Percentiles rank a stretch among this genome's conserved stretches.
phyloP scores from a whole-genome alignment of 768 basidiomycete genomes.

The Mycena albidolilacea region DNA sequence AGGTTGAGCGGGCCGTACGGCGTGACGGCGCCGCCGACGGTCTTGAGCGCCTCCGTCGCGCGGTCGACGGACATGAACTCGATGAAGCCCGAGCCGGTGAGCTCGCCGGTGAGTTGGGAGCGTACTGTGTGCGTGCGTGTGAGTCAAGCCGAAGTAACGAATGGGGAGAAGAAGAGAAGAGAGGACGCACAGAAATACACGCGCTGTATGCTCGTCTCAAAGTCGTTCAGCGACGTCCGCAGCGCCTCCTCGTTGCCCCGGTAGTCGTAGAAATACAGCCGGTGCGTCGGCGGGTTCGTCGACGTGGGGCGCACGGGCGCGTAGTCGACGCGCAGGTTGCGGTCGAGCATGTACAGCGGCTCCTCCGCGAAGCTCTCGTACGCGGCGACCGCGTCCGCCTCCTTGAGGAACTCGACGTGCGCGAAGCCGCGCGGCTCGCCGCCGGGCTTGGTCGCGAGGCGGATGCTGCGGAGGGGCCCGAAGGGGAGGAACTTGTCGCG shows the following conservation, averaged over 20 bases:
- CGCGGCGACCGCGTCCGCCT: constrained; percentile 55
- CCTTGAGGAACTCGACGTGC: constrained; percentile 59
- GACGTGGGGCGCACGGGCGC: constrained; percentile 41
- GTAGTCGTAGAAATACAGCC: constrained; percentile 50
- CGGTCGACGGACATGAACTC: constrained; percentile 63
- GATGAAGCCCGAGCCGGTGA: constrained; percentile 62
- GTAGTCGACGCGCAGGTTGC: constrained; percentile 60
- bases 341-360: constrained; percentile 64
- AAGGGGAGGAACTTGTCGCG: constrained; percentile 58
- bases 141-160: background rate
- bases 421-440: constrained; percentile 61
- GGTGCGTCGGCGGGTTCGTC: constrained; percentile 44
- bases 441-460: constrained; percentile 50
- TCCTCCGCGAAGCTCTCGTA: constrained; percentile 55
- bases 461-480: constrained; percentile 56
- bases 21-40: constrained; percentile 55
- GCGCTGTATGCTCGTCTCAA: constrained; percentile 32
- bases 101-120: constrained; percentile 48
- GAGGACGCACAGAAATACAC: constrained; percentile 38
- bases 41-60: constrained; percentile 64
- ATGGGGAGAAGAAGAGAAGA: background rate
- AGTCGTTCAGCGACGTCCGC: constrained; percentile 45
- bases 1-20: constrained; percentile 57
- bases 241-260: constrained; percentile 45
- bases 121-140: constrained; percentile 45